Percentiles rank a stretch among this genome's conserved stretches.
Conservation (phyloP, 345 rosid genomes). For the Stellera chamaejasme region DNA sequence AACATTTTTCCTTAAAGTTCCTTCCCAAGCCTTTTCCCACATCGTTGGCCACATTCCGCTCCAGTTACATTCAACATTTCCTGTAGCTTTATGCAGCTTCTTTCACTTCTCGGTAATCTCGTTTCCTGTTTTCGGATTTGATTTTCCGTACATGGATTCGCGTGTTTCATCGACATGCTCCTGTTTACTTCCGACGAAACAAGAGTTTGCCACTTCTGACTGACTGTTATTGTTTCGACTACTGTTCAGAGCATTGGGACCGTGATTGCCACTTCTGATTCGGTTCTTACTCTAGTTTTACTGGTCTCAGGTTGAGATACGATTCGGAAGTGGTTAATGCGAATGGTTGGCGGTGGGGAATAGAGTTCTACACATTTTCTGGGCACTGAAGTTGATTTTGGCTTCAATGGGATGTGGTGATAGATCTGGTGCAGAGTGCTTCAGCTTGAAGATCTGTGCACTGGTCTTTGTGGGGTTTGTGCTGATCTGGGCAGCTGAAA, state of each 20-base stretch:
- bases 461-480: slow-evolving; percentile 35
- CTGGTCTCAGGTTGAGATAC: slow-evolving; percentile 17
- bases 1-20: slow-evolving; percentile 18
- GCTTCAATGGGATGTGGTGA: slow-evolving; percentile 35
- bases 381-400: slow-evolving; percentile 17
- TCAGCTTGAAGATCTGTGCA: slow-evolving; percentile 39
- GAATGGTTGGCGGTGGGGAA: slow-evolving; percentile 1
- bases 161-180: background rate
- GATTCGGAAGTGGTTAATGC: slow-evolving; percentile 22
- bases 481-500: slow-evolving; percentile 44
- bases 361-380: too few species aligned
- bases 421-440: slow-evolving; percentile 40
- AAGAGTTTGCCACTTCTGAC: background rate
- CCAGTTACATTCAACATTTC: slow-evolving; percentile 10
- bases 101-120: slow-evolving; percentile 28
- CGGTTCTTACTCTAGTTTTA: background rate
- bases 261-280: slow-evolving; percentile 14
- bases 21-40: slow-evolving; percentile 11
- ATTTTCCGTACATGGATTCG: background rate
- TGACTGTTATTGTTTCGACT: background rate
- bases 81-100: slow-evolving; percentile 16
- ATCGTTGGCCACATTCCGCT: slow-evolving; percentile 16
- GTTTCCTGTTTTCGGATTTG: background rate
- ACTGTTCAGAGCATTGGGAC: slow-evolving; percentile 17
- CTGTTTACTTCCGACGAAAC: background rate